These are phyloP conservation scores for Phytopythium boreale DNA, from an alignment of 352 stramenopile species.

Conservation along the genomic window DNA sequence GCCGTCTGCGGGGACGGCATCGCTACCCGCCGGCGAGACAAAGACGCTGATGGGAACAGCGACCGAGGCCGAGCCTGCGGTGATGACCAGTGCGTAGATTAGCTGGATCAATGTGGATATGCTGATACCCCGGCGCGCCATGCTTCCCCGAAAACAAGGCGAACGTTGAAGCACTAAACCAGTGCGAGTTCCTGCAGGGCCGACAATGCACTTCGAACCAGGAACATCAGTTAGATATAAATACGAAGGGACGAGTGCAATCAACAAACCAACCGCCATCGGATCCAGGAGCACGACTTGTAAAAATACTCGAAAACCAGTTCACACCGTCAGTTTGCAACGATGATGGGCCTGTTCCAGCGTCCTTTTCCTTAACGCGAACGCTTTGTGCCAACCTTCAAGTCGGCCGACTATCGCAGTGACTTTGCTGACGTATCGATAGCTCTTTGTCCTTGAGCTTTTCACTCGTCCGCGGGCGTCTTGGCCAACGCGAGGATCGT, in stretches of 20 bases:
- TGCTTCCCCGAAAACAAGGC: no score
- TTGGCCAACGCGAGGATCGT: slow-evolving; percentile 93
- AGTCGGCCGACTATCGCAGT: not conserved
- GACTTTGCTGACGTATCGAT: not conserved
- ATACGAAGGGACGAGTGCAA: not conserved
- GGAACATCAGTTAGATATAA: no score
- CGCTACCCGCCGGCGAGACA: slow-evolving; percentile 43
- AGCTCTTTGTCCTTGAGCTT: not conserved
- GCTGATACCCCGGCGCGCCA: not conserved
- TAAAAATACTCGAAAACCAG: not conserved
- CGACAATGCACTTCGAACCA: no score
- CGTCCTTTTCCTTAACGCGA: not conserved
- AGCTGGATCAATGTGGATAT: not conserved
- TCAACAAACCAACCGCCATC: not conserved
- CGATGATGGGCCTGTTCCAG: not conserved
- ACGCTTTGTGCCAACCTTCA: no score
- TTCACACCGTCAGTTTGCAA: not conserved
- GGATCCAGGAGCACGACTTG: not conserved
- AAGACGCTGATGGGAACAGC: slow-evolving; percentile 39
- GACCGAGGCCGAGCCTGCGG: not conserved
- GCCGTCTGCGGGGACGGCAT: slow-evolving; percentile 37
- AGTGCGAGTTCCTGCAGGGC: no score
- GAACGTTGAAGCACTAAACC: no score
- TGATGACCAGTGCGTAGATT: not conserved
- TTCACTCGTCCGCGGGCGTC: slow-evolving; percentile 30